Base-by-base conservation (phyloP, 306 rosid species). In the Rosa chinensis region DNA sequence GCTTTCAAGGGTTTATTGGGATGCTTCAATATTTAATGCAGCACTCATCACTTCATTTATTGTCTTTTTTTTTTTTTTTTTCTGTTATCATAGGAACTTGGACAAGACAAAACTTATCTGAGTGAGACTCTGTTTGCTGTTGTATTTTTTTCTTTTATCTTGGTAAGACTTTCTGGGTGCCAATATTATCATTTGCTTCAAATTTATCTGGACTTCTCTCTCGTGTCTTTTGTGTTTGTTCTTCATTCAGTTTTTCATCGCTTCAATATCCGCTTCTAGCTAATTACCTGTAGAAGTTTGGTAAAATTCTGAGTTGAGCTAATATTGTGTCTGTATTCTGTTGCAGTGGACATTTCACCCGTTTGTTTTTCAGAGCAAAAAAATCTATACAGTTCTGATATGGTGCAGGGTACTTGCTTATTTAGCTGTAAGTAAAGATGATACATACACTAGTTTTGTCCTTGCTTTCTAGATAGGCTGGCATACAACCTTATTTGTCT, bases 91-190 rank as follows among this genome's bases (percentile, higher is more conserved):
- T 74, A 90, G 98, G 98, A 94, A 78, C 94, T 94, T 35, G 97
- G 98, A 53, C 86, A 58, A 73, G 95, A 86, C 37, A 94, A 80
- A 79, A 91, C 83, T 74, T 89, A 91, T 83, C 78, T 92, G 48
- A 92, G 98, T 32, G 98, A 94, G 86, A 83, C 89, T 66, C 66
- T 94, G 55, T 94, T 94, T 44, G 0, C 92, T 44, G 44, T 77
- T 25, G 86, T 92, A 77, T 94, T 94, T 75, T 23, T 83, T 43
- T 92, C 98, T 74, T 94, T 92, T 80, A 79, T 81, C 73, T 71
- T 90, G 91, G 97, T 94, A 85, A 79, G 91, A 74, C 64, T 70
- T 52, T 66, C 52, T 74, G 9, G 67, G 32, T 13, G 12, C 23
- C 32, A 40, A 40, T 56, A n/a, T 14, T 14, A 42, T 14, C 11